Evolutionary conservation across 257 asterid genomes (phyloP).

Genomic region (Petunia axillaris): DNA sequence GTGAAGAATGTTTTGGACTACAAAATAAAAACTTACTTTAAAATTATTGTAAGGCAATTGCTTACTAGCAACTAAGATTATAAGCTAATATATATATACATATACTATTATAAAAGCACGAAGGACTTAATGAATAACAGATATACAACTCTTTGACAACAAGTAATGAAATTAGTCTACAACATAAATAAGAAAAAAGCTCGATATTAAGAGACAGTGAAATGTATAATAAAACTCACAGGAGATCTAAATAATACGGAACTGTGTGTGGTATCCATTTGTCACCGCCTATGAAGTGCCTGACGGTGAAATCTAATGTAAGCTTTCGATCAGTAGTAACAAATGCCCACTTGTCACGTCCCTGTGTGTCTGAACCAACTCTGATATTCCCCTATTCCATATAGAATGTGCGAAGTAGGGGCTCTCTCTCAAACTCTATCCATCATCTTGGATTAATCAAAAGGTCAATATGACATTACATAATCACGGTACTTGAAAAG

Average conservation of each 20-base stretch:
- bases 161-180: too few relatives aligned
- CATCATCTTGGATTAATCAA: slow-evolving; percentile 11
- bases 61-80: too few relatives aligned
- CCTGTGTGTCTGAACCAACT: background rate
- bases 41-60: too few relatives aligned
- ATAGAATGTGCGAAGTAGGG: background rate
- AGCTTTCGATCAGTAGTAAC: background rate
- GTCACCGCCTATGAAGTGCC: slow-evolving; percentile 10
- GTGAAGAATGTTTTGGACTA: too few relatives aligned
- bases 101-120: too few relatives aligned
- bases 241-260: slow-evolving; percentile 11
- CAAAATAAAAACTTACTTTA: too few relatives aligned
- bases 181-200: too few relatives aligned
- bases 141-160: too few relatives aligned
- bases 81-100: too few relatives aligned
- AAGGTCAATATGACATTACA: background rate
- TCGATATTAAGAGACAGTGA: too few relatives aligned
- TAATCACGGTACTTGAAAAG: background rate
- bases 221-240: too few relatives aligned
- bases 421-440: background rate
- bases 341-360: slow-evolving; percentile 19
- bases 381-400: slow-evolving; percentile 23
- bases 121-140: too few relatives aligned
- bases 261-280: slow-evolving; percentile 23
- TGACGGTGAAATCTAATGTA: background rate